A percentile compares a stretch with the other conserved stretches of the same genome.
Conservation (phyloP, 495 filamentous ascomycete genomes). For the Penicillium argentinense region DNA sequence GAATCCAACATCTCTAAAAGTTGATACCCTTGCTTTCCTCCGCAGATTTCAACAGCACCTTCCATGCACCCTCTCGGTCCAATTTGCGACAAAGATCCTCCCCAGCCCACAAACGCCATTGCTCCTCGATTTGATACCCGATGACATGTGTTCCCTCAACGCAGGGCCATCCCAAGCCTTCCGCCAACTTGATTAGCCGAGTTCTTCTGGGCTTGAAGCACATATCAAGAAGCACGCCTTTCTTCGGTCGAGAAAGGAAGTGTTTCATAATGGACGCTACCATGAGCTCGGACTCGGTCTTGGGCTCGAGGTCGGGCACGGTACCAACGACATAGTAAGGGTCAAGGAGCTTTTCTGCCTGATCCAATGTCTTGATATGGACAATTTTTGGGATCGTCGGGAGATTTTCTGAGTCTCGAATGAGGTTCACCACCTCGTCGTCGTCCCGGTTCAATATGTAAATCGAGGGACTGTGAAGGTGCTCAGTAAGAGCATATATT, state of each 20-base stretch:
- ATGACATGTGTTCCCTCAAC: conserved; percentile 65
- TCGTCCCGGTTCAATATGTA: conserved; percentile 66
- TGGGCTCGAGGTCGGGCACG: conserved; percentile 62
- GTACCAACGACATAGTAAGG: conserved; percentile 59
- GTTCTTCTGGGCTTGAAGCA: conserved; percentile 70
- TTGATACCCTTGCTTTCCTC: conserved; percentile 30
- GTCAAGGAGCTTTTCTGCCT: conserved; percentile 49
- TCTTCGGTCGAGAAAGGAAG: conserved; percentile 41
- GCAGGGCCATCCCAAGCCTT: conserved; percentile 56
- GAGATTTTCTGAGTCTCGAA: conserved; percentile 35
- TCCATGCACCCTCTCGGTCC: conserved; percentile 47
- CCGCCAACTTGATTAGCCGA: conserved; percentile 49
- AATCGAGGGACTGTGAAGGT: conserved; percentile 54
- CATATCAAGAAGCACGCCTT: conserved; percentile 69
- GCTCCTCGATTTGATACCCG: conserved; percentile 67
- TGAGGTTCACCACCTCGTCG: conserved; percentile 56
- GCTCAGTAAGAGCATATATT: conserved; percentile 59
- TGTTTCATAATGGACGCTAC: conserved; percentile 50
- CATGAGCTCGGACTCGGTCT: conserved; percentile 49
- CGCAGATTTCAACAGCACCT: conserved; percentile 40
- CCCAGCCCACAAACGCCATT: conserved; percentile 60
- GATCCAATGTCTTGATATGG: conserved; percentile 51
- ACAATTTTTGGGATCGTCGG: conserved; percentile 31
- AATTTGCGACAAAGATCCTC: conserved; percentile 44
- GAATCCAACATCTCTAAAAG: conserved; percentile 11